phyloP scores from a whole-genome alignment of 2,329 filamentous ascomycete species.

The Cladosporium sp. region DNA sequence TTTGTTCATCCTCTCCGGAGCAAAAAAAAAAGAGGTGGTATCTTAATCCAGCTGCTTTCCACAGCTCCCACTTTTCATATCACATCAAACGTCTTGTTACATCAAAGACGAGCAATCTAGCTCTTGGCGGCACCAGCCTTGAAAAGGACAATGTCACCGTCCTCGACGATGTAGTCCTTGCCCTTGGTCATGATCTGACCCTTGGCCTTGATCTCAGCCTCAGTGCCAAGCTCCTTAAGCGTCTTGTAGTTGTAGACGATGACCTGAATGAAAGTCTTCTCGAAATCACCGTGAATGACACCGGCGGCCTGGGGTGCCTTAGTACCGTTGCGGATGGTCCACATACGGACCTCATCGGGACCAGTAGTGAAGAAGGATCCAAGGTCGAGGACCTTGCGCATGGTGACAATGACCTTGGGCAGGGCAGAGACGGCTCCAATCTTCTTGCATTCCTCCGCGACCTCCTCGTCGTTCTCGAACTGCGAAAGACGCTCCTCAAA shows the following conservation, averaged over 20 bases:
- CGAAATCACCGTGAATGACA: conserved; percentile 97
- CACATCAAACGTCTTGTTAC: conserved; percentile 19
- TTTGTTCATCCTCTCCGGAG: conserved; percentile 7
- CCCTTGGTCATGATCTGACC: conserved; percentile 99
- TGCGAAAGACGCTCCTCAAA: conserved; percentile 90
- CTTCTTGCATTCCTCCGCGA: conserved; percentile 82
- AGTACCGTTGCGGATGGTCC: conserved; percentile 93
- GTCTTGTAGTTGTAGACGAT: conserved; percentile 87
- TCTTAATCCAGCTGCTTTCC: conserved; percentile 15
- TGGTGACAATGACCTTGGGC: conserved; percentile 87
- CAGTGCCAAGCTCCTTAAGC: conserved; percentile 85
- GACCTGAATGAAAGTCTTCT: conserved; percentile 98
- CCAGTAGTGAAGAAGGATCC: conserved; percentile 97
- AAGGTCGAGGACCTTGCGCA: conserved; percentile 89
- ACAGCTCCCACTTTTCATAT: conserved; percentile 20
- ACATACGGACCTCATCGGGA: conserved; percentile 94
- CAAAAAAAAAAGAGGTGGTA: conserved; percentile 17
- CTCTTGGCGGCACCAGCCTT: conserved; percentile 82
- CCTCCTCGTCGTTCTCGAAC: conserved; percentile 76
- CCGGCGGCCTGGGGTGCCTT: conserved; percentile 98
- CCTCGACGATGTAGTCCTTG: conserved; percentile 90
- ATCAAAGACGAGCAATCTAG: conserved; percentile 26
- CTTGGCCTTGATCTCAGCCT: conserved; percentile 84
- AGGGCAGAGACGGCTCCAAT: conserved; percentile 84
- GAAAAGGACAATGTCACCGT: conserved; percentile 81